These are phyloP conservation scores for Pseudogymnoascus sp. DNA, from an alignment of 2,329 filamentous ascomycete species.

Conservation along the genomic window DNA sequence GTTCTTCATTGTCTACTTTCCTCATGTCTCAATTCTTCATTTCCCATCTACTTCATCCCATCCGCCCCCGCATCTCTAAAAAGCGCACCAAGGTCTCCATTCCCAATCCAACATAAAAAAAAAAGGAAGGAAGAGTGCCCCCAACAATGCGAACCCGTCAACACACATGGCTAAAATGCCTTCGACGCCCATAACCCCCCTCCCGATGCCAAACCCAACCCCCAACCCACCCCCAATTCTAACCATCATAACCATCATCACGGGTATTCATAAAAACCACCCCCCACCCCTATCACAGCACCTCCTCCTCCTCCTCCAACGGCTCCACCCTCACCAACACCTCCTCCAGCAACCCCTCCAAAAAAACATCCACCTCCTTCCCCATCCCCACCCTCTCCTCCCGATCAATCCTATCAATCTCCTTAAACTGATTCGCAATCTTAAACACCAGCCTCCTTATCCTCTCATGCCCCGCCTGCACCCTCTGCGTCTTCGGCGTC, in stretches of 20 bases:
- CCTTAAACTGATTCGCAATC: slow-evolving; percentile 71
- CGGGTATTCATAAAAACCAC: not conserved
- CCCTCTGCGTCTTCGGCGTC: slow-evolving; percentile 58
- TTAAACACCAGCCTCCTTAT: slow-evolving; percentile 75
- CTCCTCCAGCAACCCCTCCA: slow-evolving; percentile 90
- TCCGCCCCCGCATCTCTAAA: not conserved
- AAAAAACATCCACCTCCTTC: slow-evolving; percentile 74
- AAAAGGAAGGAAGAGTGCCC: not conserved
- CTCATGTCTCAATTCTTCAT: not conserved
- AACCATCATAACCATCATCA: not conserved
- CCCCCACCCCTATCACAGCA: not conserved
- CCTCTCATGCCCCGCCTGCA: slow-evolving; percentile 68
- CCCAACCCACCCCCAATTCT: not conserved
- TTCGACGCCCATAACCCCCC: not conserved
- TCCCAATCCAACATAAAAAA: not conserved
- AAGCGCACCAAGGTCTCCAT: not conserved
- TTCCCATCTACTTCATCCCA: not conserved
- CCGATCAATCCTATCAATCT: slow-evolving; percentile 84
- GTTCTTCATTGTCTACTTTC: not conserved
- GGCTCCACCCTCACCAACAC: slow-evolving; percentile 87
- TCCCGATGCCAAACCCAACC: not conserved
- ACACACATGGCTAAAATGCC: slow-evolving; percentile 4
- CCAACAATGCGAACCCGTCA: not conserved
- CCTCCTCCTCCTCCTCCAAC: slow-evolving; percentile 60
- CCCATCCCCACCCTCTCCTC: slow-evolving; percentile 89